A percentile compares a stretch with the other conserved stretches of the same genome.
These are phyloP conservation scores for Fusarium transvaalense DNA, from an alignment of 2,329 filamentous ascomycete genomes.

Conservation along the genomic window DNA sequence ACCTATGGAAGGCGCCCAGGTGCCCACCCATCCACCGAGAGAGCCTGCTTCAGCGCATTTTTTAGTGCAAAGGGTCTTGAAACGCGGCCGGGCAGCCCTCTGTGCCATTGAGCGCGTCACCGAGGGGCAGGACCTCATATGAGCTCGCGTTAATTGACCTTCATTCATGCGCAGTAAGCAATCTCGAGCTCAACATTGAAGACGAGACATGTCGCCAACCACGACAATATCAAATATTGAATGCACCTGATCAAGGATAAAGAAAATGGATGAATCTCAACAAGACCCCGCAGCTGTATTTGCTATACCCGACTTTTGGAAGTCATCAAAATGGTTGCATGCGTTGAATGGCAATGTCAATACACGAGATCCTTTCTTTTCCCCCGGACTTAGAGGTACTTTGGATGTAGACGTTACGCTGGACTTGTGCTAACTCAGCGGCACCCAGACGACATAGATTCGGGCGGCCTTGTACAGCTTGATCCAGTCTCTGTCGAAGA, in stretches of 20 bases:
- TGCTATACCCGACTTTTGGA: conserved; percentile 72
- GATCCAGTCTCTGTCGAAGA: conserved; percentile 39
- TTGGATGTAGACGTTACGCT: background rate
- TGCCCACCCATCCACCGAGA: background rate
- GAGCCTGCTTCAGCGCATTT: conserved; percentile 10
- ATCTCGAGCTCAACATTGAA: background rate
- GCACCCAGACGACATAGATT: conserved; percentile 23
- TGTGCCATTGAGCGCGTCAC: conserved; percentile 35
- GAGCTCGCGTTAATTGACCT: conserved; percentile 34
- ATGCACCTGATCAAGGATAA: conserved; percentile 2
- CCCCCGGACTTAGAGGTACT: conserved; percentile 54
- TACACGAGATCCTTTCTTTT: conserved; percentile 58
- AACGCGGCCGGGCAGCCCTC: conserved; percentile 24
- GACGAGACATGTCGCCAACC: conserved; percentile 1
- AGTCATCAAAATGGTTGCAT: conserved; percentile 64
- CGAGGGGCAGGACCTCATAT: conserved; percentile 17
- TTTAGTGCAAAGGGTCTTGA: conserved; percentile 27
- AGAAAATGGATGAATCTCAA: conserved; percentile 54
- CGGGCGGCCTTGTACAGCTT: conserved; percentile 34
- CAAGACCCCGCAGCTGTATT: conserved; percentile 69
- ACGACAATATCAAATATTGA: conserved; percentile 25
- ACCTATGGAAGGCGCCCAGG: background rate
- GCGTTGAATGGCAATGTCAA: conserved; percentile 37
- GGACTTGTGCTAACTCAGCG: conserved; percentile 2
- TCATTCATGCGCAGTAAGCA: conserved; percentile 4